Base-by-base conservation (phyloP, 2,329 filamentous ascomycete genomes). In the Chalaropsis thielavioides region DNA sequence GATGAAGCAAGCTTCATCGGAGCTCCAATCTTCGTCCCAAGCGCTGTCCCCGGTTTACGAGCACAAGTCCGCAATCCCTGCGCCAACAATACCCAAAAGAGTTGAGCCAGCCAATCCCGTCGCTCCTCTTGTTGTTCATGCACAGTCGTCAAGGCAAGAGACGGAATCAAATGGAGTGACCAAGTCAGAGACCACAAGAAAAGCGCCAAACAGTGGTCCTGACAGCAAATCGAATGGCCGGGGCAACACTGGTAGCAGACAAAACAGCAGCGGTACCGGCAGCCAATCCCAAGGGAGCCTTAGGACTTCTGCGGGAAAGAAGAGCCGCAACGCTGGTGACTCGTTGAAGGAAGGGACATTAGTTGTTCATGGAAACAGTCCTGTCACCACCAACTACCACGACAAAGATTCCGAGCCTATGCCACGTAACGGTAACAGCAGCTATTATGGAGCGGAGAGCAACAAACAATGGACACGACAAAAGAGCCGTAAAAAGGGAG, bases 401-500 rank as follows among this genome's bases (percentile, higher is more conserved):
- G 58, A 65, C 38, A 24, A 84, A 81, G 72, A 83, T 80, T 68
- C 82, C 84, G 70, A 79, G 76, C 10, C 54, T 19, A 13, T 46
- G 13, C 35, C 63, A 38, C 74, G 76, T 51, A 58, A 58, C 17
- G 74, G 63, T n/a, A 49, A 68, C 38, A n/a, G 38, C n/a, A 43
- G 46, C 46, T 44, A 61, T n/a, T 24, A 62, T 35, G 64, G 74
- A 43, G 65, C 69, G 35, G 78, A 80, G 13, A 71, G 75, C 40
- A 77, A 74, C 1, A 54, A 61, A 44, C 56, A 64, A 8, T 87
- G 84, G 84, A 83, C 86, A 68, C 84, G 84, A 70, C 78, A 81
- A 22, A 84, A 83, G 69, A 70, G 76, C 7, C 78, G 77, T 68
- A 83, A 81, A 71, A 82, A 80, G 72, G 75, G 74, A 1, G 70